Base-by-base conservation (phyloP, 805 yeast species). In the Cyberlindnera maritima region DNA sequence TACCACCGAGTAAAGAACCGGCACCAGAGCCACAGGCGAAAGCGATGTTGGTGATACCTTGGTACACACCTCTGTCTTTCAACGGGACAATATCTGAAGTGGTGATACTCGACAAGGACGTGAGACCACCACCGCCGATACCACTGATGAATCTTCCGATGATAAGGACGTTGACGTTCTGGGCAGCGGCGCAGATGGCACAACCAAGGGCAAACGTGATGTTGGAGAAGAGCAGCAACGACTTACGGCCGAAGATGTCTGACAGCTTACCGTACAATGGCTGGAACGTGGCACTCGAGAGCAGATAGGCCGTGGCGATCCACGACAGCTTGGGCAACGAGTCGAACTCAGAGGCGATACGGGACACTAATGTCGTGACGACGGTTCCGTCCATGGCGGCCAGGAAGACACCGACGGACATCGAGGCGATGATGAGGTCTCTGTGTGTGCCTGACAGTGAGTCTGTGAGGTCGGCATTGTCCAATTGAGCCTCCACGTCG, bases 71-170 rank as follows among this genome's bases (percentile, higher is more conserved):
- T 48, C 97, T 72, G 36, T 83, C 79, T 46, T 94, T 73, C 51
- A 85, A 71, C 0, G 96, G 85, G 11, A 89, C 83, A 41, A 89
- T 67, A 64, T 90, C 97, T 15, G 88, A 80, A 55, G 86, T 75
- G 1, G 92, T 77, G 46, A 90, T 86, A 2, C 92, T 80, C 8
- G 87, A 76, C 55, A 88, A 67, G 0, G 89, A 72, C 12, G 87
- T 79, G 58, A 89, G 72, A 0, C 97, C 97, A 9, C 96, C 94
- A 15, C 96, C 97, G 12, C 97, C 97, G 43, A 86, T 76, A 13
- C 97, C 97, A 14, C 92, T 79, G 36, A 90, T 70, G 51, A 86
- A 79, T 55, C 90, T 67, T 7, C 85, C 77, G 25, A 68, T 42
- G 8, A 83, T 77, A 52, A 85, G 69, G 44, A 71, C 54, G 37